These are phyloP conservation scores for Candida insectorum DNA, from an alignment of 805 yeast genomes.

Conservation along the genomic window DNA sequence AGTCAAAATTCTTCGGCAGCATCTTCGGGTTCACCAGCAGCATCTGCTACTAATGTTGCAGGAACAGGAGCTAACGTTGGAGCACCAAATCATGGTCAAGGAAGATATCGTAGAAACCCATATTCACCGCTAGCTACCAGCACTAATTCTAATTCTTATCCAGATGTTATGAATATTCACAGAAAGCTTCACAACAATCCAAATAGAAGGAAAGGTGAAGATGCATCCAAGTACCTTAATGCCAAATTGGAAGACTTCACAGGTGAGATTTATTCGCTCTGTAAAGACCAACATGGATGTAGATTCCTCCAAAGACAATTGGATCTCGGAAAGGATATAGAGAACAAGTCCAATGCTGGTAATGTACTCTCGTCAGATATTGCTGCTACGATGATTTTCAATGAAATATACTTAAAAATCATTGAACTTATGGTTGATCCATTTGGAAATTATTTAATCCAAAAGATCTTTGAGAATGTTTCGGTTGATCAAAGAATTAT, in stretches of 20 bases:
- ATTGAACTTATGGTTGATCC: slow-evolving; percentile 93
- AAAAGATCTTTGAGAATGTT: slow-evolving; percentile 80
- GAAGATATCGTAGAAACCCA: too few species aligned
- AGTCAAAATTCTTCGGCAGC: not conserved
- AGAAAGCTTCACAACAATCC: slow-evolving; percentile 36
- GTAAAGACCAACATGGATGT: slow-evolving; percentile 97
- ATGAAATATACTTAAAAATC: slow-evolving; percentile 72
- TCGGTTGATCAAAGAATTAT: slow-evolving; percentile 63
- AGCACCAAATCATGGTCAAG: too few species aligned
- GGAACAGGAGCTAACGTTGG: too few species aligned
- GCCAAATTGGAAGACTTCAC: slow-evolving; percentile 65
- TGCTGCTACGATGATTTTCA: slow-evolving; percentile 73
- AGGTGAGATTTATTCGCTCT: slow-evolving; percentile 72
- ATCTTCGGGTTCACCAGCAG: slow-evolving; percentile 8
- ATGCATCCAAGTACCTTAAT: slow-evolving; percentile 64
- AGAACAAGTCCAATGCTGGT: slow-evolving; percentile 8
- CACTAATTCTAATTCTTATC: too few species aligned
- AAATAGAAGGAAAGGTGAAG: slow-evolving; percentile 51
- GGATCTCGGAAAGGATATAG: slow-evolving; percentile 50
- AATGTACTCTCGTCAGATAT: slow-evolving; percentile 24
- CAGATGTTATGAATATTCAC: slow-evolving; percentile 36
- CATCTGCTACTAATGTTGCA: slow-evolving; percentile 2
- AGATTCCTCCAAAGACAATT: slow-evolving; percentile 86
- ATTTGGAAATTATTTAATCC: slow-evolving; percentile 94
- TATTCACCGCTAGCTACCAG: not conserved